Evolutionary conservation across 192 early-diverging fungal genomes (phyloP), one percentile per base, ranked within the genome.

Genomic region (Gryganskiella cystojenkinii): DNA sequence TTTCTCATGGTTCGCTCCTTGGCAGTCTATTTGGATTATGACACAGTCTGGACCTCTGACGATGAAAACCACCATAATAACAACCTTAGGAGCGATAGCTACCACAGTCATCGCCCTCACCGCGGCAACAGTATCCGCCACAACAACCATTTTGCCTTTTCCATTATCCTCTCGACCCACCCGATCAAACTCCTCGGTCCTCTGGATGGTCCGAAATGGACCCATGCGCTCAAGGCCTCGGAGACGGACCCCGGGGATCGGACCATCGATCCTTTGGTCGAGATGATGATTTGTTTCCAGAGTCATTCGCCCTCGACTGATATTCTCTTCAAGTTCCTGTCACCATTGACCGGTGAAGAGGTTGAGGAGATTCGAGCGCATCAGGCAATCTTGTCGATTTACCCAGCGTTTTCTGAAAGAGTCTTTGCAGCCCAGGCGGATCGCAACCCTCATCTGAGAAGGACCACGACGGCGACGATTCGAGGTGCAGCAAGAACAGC

Each of bases 211-310:
- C 14, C 35, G 0, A 20, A 65, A 5, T 59, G 50, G 62, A 73
- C 71, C 3, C 71, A 73, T 31, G 52, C 46, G 3, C 55, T 73
- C 35, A 53, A 61, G 22, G 22, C 35, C 37, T 73, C 71, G 4
- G 63, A 65, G 15, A 54, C 20, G 15, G 71, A 73, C 34, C 71
- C 71, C n/a, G 34, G 53, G 17, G 65, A 51, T 7, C 65, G 66
- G 15, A 69, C 56, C 17, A 24, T 78, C 31, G 73, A 78, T n/a
- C 67, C 74, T 9, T 35, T 78, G 13, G 66, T 78, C 15, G 74
- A 78, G 50, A 52, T 78, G 66, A 64, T 78, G 66, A 64, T 61
- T 7, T 66, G 56, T 19, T 78, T 78, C 30, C 52, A 69, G 3
- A 51, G 25, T 20, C 60, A 78, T 22, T 10, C 19, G 0, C 37